phyloP scores from a whole-genome alignment of 2,329 filamentous ascomycete genomes.

The Gnomoniopsis smithogilvyi region DNA sequence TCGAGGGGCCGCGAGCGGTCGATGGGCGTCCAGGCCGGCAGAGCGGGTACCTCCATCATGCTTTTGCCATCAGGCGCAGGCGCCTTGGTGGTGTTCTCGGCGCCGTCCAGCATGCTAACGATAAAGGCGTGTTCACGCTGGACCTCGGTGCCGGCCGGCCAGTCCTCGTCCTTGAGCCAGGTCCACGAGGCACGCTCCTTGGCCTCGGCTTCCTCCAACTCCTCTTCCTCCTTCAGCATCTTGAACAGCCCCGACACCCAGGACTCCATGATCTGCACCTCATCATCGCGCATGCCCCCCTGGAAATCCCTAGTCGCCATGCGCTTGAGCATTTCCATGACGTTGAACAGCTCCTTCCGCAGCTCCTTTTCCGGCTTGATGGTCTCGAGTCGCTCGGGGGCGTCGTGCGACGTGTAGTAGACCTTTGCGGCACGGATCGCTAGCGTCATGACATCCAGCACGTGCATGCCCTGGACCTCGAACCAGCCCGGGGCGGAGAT shows the following conservation, averaged over 20 bases:
- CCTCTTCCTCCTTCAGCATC: conserved; percentile 74
- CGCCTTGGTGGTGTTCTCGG: conserved; percentile 11
- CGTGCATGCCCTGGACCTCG: conserved; percentile 86
- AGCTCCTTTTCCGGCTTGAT: conserved; percentile 88
- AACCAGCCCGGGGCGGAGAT: conserved; percentile 63
- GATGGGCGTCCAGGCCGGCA: conserved; percentile 67
- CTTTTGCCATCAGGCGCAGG: conserved; percentile 32
- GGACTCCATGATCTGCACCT: conserved; percentile 68
- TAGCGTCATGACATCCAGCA: conserved; percentile 88
- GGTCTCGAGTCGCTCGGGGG: conserved; percentile 77
- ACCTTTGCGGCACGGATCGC: conserved; percentile 95
- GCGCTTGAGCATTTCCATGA: conserved; percentile 87
- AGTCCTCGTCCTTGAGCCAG: conserved; percentile 75
- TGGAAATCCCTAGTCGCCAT: conserved; percentile 87
- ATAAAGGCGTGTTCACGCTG: conserved; percentile 82
- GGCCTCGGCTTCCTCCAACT: conserved; percentile 69
- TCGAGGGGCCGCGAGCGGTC: conserved; percentile 31
- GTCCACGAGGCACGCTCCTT: conserved; percentile 70
- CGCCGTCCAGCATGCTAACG: conserved; percentile 56
- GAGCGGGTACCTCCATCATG: conserved; percentile 44
- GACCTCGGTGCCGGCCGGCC: conserved; percentile 62
- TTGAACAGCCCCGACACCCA: conserved; percentile 80
- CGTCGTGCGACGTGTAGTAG: conserved; percentile 91
- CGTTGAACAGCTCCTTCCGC: conserved; percentile 75
- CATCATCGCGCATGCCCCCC: conserved; percentile 75